Conservation (phyloP, 495 filamentous ascomycete genomes). For the Bathelium albidoporum region DNA sequence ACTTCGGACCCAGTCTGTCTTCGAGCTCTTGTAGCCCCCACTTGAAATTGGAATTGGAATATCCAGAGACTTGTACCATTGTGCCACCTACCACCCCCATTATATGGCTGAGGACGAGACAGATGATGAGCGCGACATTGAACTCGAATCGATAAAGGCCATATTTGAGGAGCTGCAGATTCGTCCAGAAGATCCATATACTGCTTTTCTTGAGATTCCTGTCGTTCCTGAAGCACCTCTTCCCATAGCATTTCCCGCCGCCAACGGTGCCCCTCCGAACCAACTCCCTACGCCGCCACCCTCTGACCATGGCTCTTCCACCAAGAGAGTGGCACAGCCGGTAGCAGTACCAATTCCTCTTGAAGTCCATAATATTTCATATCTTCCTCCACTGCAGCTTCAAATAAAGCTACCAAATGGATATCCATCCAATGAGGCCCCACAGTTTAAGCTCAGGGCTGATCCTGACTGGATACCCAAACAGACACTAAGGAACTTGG, state of each 20-base stretch:
- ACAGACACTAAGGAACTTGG: slow-evolving; percentile 45
- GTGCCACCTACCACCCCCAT: too few species aligned
- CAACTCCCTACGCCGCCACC: slow-evolving; percentile 38
- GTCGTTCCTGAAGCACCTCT: slow-evolving; percentile 61
- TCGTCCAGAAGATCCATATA: slow-evolving; percentile 48
- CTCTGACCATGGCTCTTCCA: slow-evolving; percentile 23
- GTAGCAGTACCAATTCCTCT: slow-evolving; percentile 11
- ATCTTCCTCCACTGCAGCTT: slow-evolving; percentile 68
- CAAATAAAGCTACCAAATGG: slow-evolving; percentile 57
- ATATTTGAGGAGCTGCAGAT: slow-evolving; percentile 81
- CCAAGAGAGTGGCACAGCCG: slow-evolving; percentile 13
- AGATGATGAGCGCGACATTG: slow-evolving; percentile 63
- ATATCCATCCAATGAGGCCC: slow-evolving; percentile 63
- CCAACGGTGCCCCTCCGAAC: slow-evolving; percentile 32
- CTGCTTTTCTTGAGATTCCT: slow-evolving; percentile 58
- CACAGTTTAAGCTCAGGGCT: slow-evolving; percentile 54
- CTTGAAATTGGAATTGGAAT: too few species aligned
- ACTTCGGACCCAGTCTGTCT: too few species aligned
- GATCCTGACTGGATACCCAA: slow-evolving; percentile 60
- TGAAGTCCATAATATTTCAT: slow-evolving; percentile 55
- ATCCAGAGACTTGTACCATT: too few species aligned
- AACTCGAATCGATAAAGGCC: slow-evolving; percentile 71
- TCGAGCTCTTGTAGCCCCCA: too few species aligned
- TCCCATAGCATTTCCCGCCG: slow-evolving; percentile 54
- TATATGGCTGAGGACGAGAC: slow-evolving; percentile 26